Evolutionary conservation across 2,329 filamentous ascomycete species (phyloP).

Genomic region (Aureobasidium subglaciale): DNA sequence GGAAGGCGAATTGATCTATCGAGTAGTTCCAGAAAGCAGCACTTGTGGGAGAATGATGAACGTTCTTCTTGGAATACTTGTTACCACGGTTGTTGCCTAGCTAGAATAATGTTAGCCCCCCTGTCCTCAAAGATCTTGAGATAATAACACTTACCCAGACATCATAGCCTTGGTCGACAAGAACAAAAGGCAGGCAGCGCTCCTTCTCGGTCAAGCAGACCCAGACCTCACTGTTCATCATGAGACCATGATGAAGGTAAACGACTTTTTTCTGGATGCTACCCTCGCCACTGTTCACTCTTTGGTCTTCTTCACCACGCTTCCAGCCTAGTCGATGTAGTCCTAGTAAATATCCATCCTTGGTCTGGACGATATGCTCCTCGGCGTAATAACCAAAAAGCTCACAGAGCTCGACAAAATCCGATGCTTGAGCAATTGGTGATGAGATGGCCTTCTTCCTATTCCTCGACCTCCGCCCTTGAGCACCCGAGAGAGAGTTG

Average conservation of each 20-base stretch:
- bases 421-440: conserved; percentile 74
- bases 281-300: conserved; percentile 64
- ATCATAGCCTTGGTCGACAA: conserved; percentile 88
- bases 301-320: conserved; percentile 70
- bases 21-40: conserved; percentile 92
- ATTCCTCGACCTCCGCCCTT: conserved; percentile 59
- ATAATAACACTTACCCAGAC: conserved; percentile 64
- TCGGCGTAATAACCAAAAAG: conserved; percentile 89
- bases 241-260: conserved; percentile 88
- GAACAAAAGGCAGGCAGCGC: conserved; percentile 76
- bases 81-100: conserved; percentile 96
- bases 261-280: conserved; percentile 75
- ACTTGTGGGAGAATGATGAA: conserved; percentile 66
- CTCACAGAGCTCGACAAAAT: conserved; percentile 90
- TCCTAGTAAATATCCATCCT: conserved; percentile 86
- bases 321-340: conserved; percentile 80
- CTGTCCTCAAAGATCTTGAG: background rate
- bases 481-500: conserved; percentile 66
- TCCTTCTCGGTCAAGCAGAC: conserved; percentile 83
- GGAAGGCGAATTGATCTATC: conserved; percentile 95
- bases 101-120: conserved; percentile 38
- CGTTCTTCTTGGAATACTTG: conserved; percentile 96
- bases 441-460: conserved; percentile 49
- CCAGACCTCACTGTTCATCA: conserved; percentile 99
- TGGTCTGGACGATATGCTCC: conserved; percentile 91